Evolutionary conservation across 306 rosid species (phyloP).

Genomic region (Cyamopsis tetragonoloba): DNA sequence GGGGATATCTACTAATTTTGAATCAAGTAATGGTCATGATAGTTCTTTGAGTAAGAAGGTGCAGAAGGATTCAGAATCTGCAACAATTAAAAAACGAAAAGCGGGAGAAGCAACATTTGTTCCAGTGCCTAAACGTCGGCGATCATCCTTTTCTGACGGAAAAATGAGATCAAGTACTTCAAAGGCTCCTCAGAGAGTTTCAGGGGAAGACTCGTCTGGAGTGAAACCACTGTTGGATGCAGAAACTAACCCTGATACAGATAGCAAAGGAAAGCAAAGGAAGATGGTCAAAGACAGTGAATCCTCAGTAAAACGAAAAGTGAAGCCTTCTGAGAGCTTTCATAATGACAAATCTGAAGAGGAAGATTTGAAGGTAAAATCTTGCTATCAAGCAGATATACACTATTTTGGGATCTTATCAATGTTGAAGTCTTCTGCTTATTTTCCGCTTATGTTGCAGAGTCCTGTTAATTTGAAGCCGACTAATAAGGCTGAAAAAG

Average conservation of each 20-base stretch:
- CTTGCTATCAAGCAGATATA: slow-evolving; percentile 17
- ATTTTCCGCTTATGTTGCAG: slow-evolving; percentile 48
- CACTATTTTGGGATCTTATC: slow-evolving; percentile 10
- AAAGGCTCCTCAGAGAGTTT: slow-evolving; percentile 43
- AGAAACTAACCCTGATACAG: slow-evolving; percentile 33
- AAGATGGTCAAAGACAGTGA: slow-evolving; percentile 42
- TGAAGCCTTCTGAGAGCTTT: slow-evolving; percentile 40
- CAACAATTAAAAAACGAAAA: slow-evolving; percentile 55
- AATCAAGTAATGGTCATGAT: slow-evolving; percentile 79
- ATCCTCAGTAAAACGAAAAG: slow-evolving; percentile 43
- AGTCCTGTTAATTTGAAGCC: slow-evolving; percentile 37
- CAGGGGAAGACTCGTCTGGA: slow-evolving; percentile 34
- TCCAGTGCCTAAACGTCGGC: slow-evolving; percentile 64
- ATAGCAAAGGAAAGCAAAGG: slow-evolving; percentile 36
- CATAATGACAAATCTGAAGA: slow-evolving; percentile 48
- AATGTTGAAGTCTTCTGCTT: slow-evolving; percentile 11
- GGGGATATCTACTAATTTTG: slow-evolving; percentile 57
- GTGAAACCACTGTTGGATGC: slow-evolving; percentile 32
- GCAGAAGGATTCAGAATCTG: slow-evolving; percentile 35
- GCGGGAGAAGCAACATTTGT: slow-evolving; percentile 44
- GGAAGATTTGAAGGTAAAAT: slow-evolving; percentile 45
- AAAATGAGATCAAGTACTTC: slow-evolving; percentile 44
- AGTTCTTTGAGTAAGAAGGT: slow-evolving; percentile 44
- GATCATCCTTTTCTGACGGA: slow-evolving; percentile 47
- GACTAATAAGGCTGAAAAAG: slow-evolving; percentile 40